Percentiles rank a stretch among this genome's conserved stretches.
Conservation (phyloP, 345 rosid genomes). For the Pistacia integerrima region DNA sequence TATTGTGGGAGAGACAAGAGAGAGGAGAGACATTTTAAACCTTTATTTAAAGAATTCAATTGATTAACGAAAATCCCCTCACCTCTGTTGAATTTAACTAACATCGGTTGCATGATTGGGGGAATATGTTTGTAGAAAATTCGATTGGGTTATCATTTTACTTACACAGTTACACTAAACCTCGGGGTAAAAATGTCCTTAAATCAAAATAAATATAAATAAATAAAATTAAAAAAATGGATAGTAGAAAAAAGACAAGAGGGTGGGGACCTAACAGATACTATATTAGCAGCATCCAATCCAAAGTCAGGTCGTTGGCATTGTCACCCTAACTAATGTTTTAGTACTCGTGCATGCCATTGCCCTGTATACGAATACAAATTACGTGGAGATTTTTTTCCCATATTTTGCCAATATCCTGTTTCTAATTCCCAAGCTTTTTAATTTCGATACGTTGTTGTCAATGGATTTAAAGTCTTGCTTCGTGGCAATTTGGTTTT, state of each 20-base stretch:
- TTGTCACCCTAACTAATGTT: background rate
- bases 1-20: too few species aligned
- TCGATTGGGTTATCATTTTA: too few species aligned
- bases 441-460: background rate
- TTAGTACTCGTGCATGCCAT: background rate
- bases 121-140: too few species aligned
- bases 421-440: background rate
- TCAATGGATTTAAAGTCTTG: constrained; percentile 14
- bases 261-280: background rate
- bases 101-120: too few species aligned
- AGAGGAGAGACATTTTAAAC: too few species aligned
- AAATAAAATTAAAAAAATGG: background rate
- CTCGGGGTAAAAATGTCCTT: too few species aligned
- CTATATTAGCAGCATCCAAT: too few species aligned
- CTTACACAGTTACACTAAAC: too few species aligned
- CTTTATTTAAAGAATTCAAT: too few species aligned
- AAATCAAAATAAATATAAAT: too few species aligned
- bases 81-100: too few species aligned
- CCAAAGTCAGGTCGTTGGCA: background rate
- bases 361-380: background rate
- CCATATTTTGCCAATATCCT: constrained; percentile 5
- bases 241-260: background rate
- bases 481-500: background rate
- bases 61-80: too few species aligned
- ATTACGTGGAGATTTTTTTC: background rate